Evolutionary conservation across 495 filamentous ascomycete species (phyloP), one percentile per base, ranked within the genome.

Genomic region (Staphylotrichum tortipilum): DNA sequence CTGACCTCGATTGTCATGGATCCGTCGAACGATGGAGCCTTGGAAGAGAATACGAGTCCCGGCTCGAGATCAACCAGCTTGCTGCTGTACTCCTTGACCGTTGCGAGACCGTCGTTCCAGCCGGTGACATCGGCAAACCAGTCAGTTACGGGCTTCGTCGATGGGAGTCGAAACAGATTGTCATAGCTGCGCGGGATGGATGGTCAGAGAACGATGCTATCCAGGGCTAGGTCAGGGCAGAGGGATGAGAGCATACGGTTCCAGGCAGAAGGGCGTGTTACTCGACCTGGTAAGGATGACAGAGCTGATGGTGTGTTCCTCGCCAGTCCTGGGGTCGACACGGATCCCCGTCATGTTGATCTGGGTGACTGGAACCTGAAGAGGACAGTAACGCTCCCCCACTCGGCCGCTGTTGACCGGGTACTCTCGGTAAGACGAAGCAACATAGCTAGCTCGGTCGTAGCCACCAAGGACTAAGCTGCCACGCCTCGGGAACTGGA

Each of bases 151-250:
- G 23, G 35, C 1, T 17, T 10, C 11, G 11, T n/a, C 2, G 29
- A 15, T 5, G 53, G 57, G 12, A 53, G 44, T 3, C 57, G 26
- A 40, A 59, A 59, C 11, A 56, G 44, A 24, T 56, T 59, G 38
- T 59, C 57, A 14, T 59, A 59, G 4, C 56, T 59, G n/a, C n/a
- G n/a, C n/a, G 22, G n/a, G 15, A 21, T 9, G 12, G 30, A 26
- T 15, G 30, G 0, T 29, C 11, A 11, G 18, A 23, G 15, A 19
- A 19, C 10, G 6, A 8, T 35, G 18, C 15, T 3, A 31, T 40
- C 12, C n/a, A n/a, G n/a, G n/a, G n/a, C n/a, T n/a, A n/a, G n/a
- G n/a, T n/a, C n/a, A n/a, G n/a, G n/a, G n/a, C 26, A 28, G 26
- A 7, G 26, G 26, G 26, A 9, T 4, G 3, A 37, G n/a, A n/a